Conservation (phyloP, 2,329 filamentous ascomycete species). For the Aspergillus neotritici region DNA sequence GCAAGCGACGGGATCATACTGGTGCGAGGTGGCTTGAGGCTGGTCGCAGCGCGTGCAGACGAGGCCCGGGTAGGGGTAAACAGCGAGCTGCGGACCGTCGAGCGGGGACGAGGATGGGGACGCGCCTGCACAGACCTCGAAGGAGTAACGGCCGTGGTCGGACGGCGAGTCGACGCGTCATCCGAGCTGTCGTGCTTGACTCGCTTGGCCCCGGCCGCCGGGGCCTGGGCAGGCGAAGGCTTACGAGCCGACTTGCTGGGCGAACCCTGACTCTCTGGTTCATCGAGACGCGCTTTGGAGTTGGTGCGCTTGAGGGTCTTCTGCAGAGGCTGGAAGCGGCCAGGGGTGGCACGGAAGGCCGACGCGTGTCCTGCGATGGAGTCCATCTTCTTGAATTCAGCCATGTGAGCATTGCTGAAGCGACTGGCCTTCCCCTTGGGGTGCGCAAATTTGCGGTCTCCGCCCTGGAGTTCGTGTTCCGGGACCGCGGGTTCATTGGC, state of each 20-base stretch:
- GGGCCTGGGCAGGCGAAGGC: slow-evolving; percentile 25
- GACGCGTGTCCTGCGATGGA: slow-evolving; percentile 86
- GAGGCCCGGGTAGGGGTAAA: slow-evolving; percentile 77
- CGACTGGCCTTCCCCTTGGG: slow-evolving; percentile 72
- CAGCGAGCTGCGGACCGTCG: slow-evolving; percentile 49
- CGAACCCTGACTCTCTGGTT: slow-evolving; percentile 45
- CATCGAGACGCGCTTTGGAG: slow-evolving; percentile 62
- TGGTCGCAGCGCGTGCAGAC: slow-evolving; percentile 51
- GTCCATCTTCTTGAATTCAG: slow-evolving; percentile 95
- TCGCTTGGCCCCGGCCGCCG: slow-evolving; percentile 59
- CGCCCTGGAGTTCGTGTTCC: slow-evolving; percentile 36
- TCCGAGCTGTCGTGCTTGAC: slow-evolving; percentile 62
- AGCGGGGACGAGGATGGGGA: slow-evolving; percentile 38
- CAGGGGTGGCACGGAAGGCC: slow-evolving; percentile 53
- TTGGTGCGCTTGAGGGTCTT: slow-evolving; percentile 48
- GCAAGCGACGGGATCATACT: slow-evolving; percentile 51
- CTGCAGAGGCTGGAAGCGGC: slow-evolving; percentile 36
- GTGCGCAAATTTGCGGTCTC: slow-evolving; percentile 66
- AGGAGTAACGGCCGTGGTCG: slow-evolving; percentile 16
- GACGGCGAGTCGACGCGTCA: slow-evolving; percentile 60
- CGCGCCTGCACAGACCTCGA: neutral
- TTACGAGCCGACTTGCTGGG: slow-evolving; percentile 29
- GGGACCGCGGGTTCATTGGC: slow-evolving; percentile 48
- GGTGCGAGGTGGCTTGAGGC: slow-evolving; percentile 50
- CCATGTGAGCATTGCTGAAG: slow-evolving; percentile 80